Evolutionary conservation across 2,329 filamentous ascomycete species (phyloP), one percentile per base, ranked within the genome.

Genomic region (Colletotrichum sp.): DNA sequence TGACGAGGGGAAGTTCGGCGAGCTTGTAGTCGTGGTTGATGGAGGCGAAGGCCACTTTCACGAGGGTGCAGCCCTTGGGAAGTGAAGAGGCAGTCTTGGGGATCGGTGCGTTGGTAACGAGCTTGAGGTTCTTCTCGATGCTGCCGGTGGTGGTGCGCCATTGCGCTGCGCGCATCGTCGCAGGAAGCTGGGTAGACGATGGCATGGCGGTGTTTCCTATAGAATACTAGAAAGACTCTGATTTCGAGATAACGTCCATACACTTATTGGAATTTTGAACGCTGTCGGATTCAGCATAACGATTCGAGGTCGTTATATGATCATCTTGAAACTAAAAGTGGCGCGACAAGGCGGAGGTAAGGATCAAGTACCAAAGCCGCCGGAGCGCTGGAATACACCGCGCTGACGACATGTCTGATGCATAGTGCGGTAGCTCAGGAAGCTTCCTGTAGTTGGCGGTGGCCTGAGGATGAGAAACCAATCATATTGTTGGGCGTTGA

Each of bases 11-110:
- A 13, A 44, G 7, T 63, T 87, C 85, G n/a, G 83, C 79, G 6
- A 88, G 59, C 76, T 90, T 90, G 84, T 86, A 86, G 80, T 90
- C 89, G 75, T 88, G 88, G 79, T 90, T 90, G 28, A 89, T 80
- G 6, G 84, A 81, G 1, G 85, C 83, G 77, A 84, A 83, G 65
- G 83, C 79, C 66, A 90, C 86, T 68, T 84, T 80, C 68, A 90
- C 81, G 48, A 89, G 83, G 36, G 87, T 81, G 44, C 85, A 78
- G 69, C 83, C 82, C 30, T 72, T 63, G 2, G 78, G 79, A 7
- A 84, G 78, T 6, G 79, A 13, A 7, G 44, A 52, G 10, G 44
- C 44, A 12, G 18, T 52, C 10, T 52, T 74, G 8, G 81, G 80
- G 15, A 75, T 63, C 1, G n/a, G 24, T 28, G 67, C 32, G 34